phyloP scores from a whole-genome alignment of 202 grass and related monocot species.

The Musa balbisiana region DNA sequence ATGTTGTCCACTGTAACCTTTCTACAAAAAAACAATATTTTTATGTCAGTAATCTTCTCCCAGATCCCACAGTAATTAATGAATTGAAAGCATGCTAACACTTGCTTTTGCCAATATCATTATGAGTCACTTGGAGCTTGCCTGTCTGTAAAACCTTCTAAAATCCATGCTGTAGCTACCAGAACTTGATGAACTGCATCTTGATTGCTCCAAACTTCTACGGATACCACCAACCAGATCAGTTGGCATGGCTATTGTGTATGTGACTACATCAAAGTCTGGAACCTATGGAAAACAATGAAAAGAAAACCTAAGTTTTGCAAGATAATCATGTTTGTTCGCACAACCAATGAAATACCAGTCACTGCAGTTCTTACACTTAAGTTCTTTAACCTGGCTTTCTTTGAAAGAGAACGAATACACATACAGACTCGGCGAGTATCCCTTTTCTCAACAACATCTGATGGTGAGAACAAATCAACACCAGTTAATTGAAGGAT shows the following conservation, averaged over 20 bases:
- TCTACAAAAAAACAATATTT: slow-evolving; percentile 26
- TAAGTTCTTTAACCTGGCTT: slow-evolving; percentile 37
- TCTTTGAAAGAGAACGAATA: slow-evolving; percentile 72
- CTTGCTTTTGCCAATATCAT: not conserved
- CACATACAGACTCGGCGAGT: slow-evolving; percentile 78
- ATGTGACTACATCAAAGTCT: slow-evolving; percentile 88
- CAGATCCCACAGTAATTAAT: slow-evolving; percentile 14
- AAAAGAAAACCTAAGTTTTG: not conserved
- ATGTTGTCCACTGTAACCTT: slow-evolving; percentile 29
- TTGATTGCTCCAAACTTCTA: slow-evolving; percentile 62
- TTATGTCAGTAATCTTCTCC: not conserved
- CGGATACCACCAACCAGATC: slow-evolving; percentile 75
- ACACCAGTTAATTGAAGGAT: slow-evolving; percentile 70
- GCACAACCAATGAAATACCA: not conserved
- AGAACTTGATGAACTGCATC: slow-evolving; percentile 51
- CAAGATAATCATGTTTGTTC: not conserved
- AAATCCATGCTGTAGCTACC: slow-evolving; percentile 40
- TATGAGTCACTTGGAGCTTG: slow-evolving; percentile 25
- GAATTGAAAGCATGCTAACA: not conserved
- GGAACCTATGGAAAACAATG: slow-evolving; percentile 40
- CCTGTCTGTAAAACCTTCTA: slow-evolving; percentile 32
- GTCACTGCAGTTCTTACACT: slow-evolving; percentile 38
- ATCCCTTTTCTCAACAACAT: slow-evolving; percentile 90
- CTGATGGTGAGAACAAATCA: slow-evolving; percentile 84
- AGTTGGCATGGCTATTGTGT: slow-evolving; percentile 83